Conservation (phyloP, 805 yeast species). For the Spencermartinsiella europaea region DNA sequence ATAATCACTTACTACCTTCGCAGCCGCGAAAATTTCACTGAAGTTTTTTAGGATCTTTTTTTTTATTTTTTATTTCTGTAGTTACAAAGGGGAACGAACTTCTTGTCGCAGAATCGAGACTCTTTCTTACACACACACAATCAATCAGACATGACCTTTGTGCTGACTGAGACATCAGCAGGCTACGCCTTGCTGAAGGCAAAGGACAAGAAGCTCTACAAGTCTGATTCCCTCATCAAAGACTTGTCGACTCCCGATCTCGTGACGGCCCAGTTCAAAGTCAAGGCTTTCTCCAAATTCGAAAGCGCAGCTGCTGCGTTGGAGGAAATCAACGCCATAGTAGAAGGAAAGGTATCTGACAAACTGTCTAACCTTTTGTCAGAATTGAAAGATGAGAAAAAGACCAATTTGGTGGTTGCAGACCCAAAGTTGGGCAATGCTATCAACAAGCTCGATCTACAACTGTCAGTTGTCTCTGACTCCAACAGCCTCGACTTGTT, state of each 20-base stretch:
- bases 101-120: no score
- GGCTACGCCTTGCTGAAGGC: slow-evolving; percentile 98
- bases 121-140: neutral
- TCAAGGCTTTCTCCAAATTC: slow-evolving; percentile 93
- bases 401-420: slow-evolving; percentile 84
- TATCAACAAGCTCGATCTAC: slow-evolving; percentile 87
- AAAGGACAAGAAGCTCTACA: slow-evolving; percentile 94
- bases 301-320: slow-evolving; percentile 92
- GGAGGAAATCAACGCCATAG: slow-evolving; percentile 87
- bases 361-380: slow-evolving; percentile 67
- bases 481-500: slow-evolving; percentile 91
- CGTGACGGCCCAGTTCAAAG: slow-evolving; percentile 84
- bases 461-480: slow-evolving; percentile 86
- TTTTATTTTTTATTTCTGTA: no score
- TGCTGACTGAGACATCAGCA: slow-evolving; percentile 96
- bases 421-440: slow-evolving; percentile 96
- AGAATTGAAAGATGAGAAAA: slow-evolving; percentile 40
- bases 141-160: slow-evolving; percentile 33
- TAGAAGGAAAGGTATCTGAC: slow-evolving; percentile 90
- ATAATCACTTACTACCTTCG: no score
- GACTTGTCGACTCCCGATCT: slow-evolving; percentile 80
- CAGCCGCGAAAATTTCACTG: no score
- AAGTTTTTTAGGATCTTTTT: no score
- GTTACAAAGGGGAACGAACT: no score
- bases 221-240: slow-evolving; percentile 64